Evolutionary conservation across 257 asterid genomes (phyloP).

Genomic region (Solanum pinnatisectum): DNA sequence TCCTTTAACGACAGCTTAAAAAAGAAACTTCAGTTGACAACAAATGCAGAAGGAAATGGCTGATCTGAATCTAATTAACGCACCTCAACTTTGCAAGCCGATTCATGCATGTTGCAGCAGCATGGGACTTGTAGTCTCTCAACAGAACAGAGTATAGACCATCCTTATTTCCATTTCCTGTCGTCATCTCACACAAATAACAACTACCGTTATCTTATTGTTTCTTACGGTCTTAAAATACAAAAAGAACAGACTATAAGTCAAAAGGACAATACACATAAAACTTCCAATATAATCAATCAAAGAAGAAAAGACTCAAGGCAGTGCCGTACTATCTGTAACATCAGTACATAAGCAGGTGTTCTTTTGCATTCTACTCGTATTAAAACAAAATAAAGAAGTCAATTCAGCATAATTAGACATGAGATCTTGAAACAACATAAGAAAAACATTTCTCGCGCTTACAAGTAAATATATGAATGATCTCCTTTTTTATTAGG

Average conservation of each 20-base stretch:
- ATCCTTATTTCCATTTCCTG: slow-evolving; percentile 95
- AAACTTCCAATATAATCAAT: background rate
- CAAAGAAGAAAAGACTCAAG: background rate
- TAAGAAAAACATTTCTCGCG: background rate
- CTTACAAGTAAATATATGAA: background rate
- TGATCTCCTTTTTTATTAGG: background rate
- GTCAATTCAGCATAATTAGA: background rate
- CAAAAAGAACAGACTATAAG: background rate
- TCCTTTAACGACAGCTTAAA: background rate
- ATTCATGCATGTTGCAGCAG: slow-evolving; percentile 93
- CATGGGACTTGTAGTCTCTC: slow-evolving; percentile 82
- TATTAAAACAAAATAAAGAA: background rate
- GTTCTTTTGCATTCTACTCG: background rate
- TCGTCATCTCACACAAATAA: slow-evolving; percentile 11
- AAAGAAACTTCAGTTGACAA: background rate
- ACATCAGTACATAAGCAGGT: background rate
- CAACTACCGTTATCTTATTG: background rate
- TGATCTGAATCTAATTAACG: slow-evolving; percentile 1
- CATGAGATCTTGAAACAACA: background rate
- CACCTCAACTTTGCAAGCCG: slow-evolving; percentile 96
- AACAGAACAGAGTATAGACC: slow-evolving; percentile 93
- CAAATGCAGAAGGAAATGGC: slow-evolving; percentile 1
- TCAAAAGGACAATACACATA: background rate
- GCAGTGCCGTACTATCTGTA: background rate
- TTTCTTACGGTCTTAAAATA: background rate